Base-by-base conservation (phyloP, 1,284 basidiomycete species). In the Abortiporus biennis region DNA sequence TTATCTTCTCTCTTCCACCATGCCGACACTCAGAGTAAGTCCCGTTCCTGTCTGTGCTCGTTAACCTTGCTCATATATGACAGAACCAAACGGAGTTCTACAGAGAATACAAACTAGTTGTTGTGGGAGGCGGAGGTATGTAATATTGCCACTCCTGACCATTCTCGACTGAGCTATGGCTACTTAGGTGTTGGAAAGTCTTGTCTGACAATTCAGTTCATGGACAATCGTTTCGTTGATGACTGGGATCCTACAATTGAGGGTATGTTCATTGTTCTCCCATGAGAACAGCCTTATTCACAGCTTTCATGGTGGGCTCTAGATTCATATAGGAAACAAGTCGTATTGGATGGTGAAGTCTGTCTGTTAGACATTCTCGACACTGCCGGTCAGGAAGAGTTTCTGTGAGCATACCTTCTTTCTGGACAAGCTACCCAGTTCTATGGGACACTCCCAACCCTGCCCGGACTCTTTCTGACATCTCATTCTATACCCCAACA, bases 351-450 rank as follows among this genome's bases (percentile, higher is more conserved):
- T 65, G 95, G 97, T 29, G 96, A 99, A 66, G 92, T 97, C 19
- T 94, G 95, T 2, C 72, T 98, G 42, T 80, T 99, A 44, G 95
- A 99, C 60, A 94, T 99, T 40, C 79, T 99, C 51, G 95, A 99
- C 69, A 99, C 96, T 3, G 96, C 96, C 38, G 95, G 95, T 36
- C 95, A 99, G 67, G 95, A 99, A 67, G 95, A 99, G 73, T 99
- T 99, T 63, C 91, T 87, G 93, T 95, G 53, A 47, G 87, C 76
- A 25, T 32, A 13, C 35, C 35, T 36, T 15, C 35, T 22, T 15
- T 22, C 15, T 19, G 15, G 20, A 15, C 13, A 13, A 19, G 13
- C 20, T 36, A n/a, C 31, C 19, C 4, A 6, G 31, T 17, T 15
- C 17, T 13, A n/a, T 6, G 9, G n/a, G 17, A 33, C 19, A 16